Evolutionary conservation across 169 alveolate species (phyloP).

Genomic region (Plasmodium gallinaceum): DNA sequence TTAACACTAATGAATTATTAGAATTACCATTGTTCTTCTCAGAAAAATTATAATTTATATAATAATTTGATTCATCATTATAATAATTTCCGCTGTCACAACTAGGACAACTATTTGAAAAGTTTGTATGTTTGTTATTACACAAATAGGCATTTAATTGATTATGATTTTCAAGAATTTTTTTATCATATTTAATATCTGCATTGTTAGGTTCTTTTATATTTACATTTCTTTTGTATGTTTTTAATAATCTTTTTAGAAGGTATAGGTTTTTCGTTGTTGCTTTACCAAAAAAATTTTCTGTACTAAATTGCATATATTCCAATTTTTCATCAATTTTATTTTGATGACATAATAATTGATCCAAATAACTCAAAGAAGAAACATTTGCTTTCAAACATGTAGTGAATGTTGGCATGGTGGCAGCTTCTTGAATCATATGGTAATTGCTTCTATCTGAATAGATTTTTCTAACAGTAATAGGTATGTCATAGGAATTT

Average conservation of each 20-base stretch:
- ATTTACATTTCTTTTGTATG: constrained; percentile 42
- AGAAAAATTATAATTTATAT: constrained; percentile 36
- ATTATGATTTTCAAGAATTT: constrained; percentile 8
- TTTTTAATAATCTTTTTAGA: constrained; percentile 65
- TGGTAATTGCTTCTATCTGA: constrained; percentile 71
- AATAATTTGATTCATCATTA: constrained; percentile 60
- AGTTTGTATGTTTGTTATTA: constrained; percentile 21
- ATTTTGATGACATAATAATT: constrained; percentile 39
- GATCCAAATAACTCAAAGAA: constrained; percentile 60
- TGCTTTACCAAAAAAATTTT: constrained; percentile 60
- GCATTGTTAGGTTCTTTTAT: constrained; percentile 47
- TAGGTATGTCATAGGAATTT: constrained; percentile 73
- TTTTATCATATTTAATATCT: constrained; percentile 22
- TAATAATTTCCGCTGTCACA: constrained; percentile 48
- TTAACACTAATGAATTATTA: constrained; percentile 12
- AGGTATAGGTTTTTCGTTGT: constrained; percentile 62
- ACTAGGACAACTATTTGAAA: constrained; percentile 62
- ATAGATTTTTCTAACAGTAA: constrained; percentile 70
- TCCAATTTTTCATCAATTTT: constrained; percentile 59
- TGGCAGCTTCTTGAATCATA: constrained; percentile 67
- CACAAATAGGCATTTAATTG: constrained; percentile 10
- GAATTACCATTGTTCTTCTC: constrained; percentile 31
- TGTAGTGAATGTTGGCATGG: constrained; percentile 63
- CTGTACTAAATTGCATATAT: constrained; percentile 73
- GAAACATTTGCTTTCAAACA: constrained; percentile 60